Evolutionary conservation across 805 yeast species (phyloP), one percentile per base, ranked within the genome.

Genomic region (Hanseniaspora vineae): DNA sequence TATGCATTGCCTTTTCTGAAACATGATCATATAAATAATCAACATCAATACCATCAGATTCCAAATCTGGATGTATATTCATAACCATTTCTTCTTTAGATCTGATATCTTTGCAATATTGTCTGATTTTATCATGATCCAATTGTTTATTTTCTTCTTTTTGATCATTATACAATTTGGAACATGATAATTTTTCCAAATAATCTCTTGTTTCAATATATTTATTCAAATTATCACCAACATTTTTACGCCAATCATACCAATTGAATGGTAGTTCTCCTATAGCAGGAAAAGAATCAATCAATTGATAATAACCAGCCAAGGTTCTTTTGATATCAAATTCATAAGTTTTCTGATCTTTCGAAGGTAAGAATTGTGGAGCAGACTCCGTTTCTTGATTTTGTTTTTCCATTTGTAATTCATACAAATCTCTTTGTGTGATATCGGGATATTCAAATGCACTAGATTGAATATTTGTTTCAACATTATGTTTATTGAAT

Each of bases 161-260:
- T 5, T 19, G 19, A 37, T 37, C 19, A 37, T 40, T 40, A 19
- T 40, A 40, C 9, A 40, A 23, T 23, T 23, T 20, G 3, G 19
- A 11, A 40, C 43, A 40, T 13, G n/a, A 19, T 15, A 23, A 23
- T 40, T 40, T 40, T 20, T 19, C n/a, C 10, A 12, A 13, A 19
- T 10, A 37, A 37, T 40, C 23, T n/a, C n/a, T 17, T 23, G 31
- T 19, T 40, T 40, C 17, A 31, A 40, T 44, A 35, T 32, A n/a
- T 5, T 18, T 19, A 18, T 44, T 29, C 19, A 48, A 19, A 20
- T 23, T 20, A 8, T 33, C 13, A 13, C 47, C 47, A 14, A 48
- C 19, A 20, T 48, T 37, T 35, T 23, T 23, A 5, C 44, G 44
- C 47, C 47, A 48, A 35, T 48, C 50, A 20, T 48, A 44, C 50